A percentile compares a stretch with the other conserved stretches of the same genome.
phyloP scores from a whole-genome alignment of 2,329 filamentous ascomycete species.

The Penicillium sp. region DNA sequence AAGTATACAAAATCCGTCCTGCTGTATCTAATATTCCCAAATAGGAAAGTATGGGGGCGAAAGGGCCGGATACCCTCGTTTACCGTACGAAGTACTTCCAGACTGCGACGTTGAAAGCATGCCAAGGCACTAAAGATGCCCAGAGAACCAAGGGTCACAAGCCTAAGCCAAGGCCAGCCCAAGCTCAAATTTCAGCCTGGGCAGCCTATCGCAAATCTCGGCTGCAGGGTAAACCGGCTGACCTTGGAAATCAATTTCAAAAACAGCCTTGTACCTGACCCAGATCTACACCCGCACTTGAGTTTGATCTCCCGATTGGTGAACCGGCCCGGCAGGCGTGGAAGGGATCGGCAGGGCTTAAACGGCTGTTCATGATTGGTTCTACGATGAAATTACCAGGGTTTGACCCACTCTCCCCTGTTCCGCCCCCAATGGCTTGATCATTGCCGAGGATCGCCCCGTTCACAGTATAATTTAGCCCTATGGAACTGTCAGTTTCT shows the following conservation, averaged over 20 bases:
- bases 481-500: background rate
- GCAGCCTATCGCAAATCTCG: no score
- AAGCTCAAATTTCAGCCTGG: constrained; percentile 1
- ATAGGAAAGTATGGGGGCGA: background rate
- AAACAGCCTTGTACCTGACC: background rate
- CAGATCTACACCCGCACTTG: background rate
- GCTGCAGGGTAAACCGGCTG: no score
- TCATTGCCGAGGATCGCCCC: background rate
- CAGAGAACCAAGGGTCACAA: background rate
- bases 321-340: background rate
- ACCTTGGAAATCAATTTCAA: background rate
- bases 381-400: background rate
- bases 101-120: background rate
- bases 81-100: background rate
- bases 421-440: background rate
- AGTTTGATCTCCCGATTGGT: background rate
- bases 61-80: background rate
- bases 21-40: background rate
- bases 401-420: background rate
- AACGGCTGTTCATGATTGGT: background rate
- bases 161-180: background rate
- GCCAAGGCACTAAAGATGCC: background rate
- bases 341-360: background rate
- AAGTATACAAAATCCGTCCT: background rate
- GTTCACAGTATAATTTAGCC: background rate